phyloP scores from a whole-genome alignment of 2,329 filamentous ascomycete genomes.

The Cytospora mali region DNA sequence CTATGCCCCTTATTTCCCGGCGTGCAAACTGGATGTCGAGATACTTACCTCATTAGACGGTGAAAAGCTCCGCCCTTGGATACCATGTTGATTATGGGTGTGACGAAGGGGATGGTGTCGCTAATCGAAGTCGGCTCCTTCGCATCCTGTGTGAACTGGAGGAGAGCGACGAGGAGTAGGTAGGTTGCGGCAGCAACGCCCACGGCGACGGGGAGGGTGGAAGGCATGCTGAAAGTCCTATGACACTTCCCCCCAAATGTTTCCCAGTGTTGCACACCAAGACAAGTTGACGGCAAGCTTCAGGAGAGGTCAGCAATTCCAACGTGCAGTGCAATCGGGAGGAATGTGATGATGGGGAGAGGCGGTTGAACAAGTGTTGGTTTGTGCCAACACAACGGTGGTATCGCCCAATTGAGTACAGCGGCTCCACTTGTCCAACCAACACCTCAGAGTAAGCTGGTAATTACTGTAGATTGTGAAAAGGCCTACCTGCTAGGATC shows the following conservation, averaged over 20 bases:
- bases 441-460: no score
- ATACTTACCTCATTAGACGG: conserved; percentile 6
- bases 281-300: background rate
- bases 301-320: background rate
- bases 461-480: no score
- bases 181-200: conserved; percentile 29
- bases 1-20: background rate
- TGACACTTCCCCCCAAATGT: background rate
- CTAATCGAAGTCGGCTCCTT: conserved; percentile 33
- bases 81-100: conserved; percentile 33
- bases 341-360: background rate
- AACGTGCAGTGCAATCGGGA: background rate
- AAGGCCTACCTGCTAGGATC: no score
- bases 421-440: no score
- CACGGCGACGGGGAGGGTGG: conserved; percentile 10
- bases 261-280: background rate
- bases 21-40: background rate
- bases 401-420: background rate
- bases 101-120: conserved; percentile 32
- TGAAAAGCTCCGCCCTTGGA: conserved; percentile 4
- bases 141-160: conserved; percentile 33
- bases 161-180: conserved; percentile 32
- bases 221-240: conserved; percentile 16
- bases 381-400: background rate
- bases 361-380: background rate